Evolutionary conservation across 2,329 filamentous ascomycete genomes (phyloP).

Genomic region (Lachnellula cervina): DNA sequence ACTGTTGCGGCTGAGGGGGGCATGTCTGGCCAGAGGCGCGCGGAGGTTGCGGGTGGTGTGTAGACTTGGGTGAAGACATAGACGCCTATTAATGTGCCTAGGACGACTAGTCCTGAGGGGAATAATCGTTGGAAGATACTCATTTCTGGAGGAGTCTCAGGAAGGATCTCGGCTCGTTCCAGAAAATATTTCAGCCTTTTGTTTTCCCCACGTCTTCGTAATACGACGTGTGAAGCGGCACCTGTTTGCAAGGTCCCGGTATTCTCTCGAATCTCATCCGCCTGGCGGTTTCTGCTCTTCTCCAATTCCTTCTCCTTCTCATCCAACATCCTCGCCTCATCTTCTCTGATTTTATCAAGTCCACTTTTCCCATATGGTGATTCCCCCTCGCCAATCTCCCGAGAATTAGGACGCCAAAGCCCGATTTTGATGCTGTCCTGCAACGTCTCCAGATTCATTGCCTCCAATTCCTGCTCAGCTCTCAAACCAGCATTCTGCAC

Average conservation of each 20-base stretch:
- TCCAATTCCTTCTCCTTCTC: slow-evolving; percentile 41
- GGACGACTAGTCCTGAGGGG: slow-evolving; percentile 47
- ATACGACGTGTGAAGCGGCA: slow-evolving; percentile 22
- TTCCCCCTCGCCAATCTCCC: slow-evolving; percentile 27
- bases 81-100: slow-evolving; percentile 41
- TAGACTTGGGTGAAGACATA: slow-evolving; percentile 45
- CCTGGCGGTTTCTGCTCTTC: slow-evolving; percentile 36
- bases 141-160: slow-evolving; percentile 49
- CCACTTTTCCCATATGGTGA: slow-evolving; percentile 52
- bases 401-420: slow-evolving; percentile 27
- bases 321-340: slow-evolving; percentile 41
- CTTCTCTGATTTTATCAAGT: slow-evolving; percentile 53
- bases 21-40: slow-evolving; percentile 55
- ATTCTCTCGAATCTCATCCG: slow-evolving; percentile 32
- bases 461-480: slow-evolving; percentile 57
- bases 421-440: slow-evolving; percentile 27
- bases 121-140: slow-evolving; percentile 48
- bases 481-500: slow-evolving; percentile 55
- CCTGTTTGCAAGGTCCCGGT: slow-evolving; percentile 23
- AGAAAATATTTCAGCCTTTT: slow-evolving; percentile 28
- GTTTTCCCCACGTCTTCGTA: slow-evolving; percentile 25
- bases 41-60: slow-evolving; percentile 42
- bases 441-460: slow-evolving; percentile 40
- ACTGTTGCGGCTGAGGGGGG: slow-evolving; percentile 62
- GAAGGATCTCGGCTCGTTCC: slow-evolving; percentile 43